Evolutionary conservation across 2,329 filamentous ascomycete genomes (phyloP).

Genomic region (Fusarium veterinarium): DNA sequence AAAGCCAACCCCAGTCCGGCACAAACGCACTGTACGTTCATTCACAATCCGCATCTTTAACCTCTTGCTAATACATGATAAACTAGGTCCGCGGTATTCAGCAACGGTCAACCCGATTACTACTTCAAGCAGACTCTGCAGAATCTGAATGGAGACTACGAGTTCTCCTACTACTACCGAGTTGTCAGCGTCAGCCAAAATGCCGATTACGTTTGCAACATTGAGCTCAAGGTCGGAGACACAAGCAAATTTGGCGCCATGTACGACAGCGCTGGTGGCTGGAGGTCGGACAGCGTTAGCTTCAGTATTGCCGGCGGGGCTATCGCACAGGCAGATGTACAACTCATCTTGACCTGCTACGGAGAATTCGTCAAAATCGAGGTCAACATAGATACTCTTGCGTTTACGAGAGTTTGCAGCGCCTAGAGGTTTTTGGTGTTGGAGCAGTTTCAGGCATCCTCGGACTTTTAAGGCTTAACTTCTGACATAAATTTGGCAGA

Average conservation of each 20-base stretch:
- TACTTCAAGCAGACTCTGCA: neutral
- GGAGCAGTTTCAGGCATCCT: accelerated
- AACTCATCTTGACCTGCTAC: neutral
- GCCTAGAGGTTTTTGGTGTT: neutral
- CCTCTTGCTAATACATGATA: neutral
- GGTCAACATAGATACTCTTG: neutral
- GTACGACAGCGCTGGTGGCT: neutral
- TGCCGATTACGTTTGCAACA: neutral
- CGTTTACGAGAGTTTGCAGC: neutral
- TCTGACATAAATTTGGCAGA: neutral
- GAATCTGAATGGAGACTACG: neutral
- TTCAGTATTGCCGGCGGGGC: neutral
- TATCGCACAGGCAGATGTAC: neutral
- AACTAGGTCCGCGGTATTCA: neutral
- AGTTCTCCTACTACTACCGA: neutral
- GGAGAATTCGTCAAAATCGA: neutral
- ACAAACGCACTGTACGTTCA: neutral
- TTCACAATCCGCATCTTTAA: accelerated
- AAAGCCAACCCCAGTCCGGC: neutral
- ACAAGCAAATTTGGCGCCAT: accelerated
- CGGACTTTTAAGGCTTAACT: accelerated
- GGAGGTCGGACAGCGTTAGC: neutral
- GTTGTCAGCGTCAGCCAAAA: accelerated
- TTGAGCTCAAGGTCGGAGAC: neutral
- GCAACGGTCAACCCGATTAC: accelerated